Evolutionary conservation across 495 filamentous ascomycete species (phyloP), one percentile per base, ranked within the genome.

Genomic region (Tricharina praecox): DNA sequence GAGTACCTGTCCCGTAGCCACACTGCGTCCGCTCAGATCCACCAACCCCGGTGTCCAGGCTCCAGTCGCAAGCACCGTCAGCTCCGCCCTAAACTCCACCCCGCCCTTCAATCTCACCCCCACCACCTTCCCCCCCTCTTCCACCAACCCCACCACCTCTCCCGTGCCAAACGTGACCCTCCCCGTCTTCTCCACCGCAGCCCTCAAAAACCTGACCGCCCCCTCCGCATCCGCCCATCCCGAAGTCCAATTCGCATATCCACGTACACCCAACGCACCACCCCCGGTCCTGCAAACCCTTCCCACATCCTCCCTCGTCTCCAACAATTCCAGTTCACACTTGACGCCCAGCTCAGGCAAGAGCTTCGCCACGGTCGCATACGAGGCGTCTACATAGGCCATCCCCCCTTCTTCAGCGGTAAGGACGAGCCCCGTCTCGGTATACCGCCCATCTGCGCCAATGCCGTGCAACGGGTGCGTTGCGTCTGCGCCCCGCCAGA

Each of bases 171-270:
- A 85, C 5, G 45, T 56, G 3, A 93, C 76, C 23, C 78, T 71
- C 3, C 67, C 70, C 15, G 70, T 75, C 18, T 63, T 56, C 41
- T 75, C 71, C 32, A 76, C 72, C 37, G 64, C 52, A 10, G 53
- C 42, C 15, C 74, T 66, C 20, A 83, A 63, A 62, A 70, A 82
- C 11, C 60, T 59, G 70, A 94, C 85, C 8, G 72, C 72, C 0
- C 68, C 75, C 36, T 78, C 81, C 0, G 87, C 85, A 56, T 97
- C 74, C 4, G 75, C 82, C 88, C 87, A 95, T 1, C 90, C 90
- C 43, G 74, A 78, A 0, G 67, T 70, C 57, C 69, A 67, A 60
- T 95, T 97, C 36, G 92, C 62, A 63, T 97, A 97, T 1, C 88
- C 88, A 51, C 73, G 71, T 13, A 65, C 63, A 33, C 84, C 71